Percentiles rank a stretch among this genome's conserved stretches.
These are phyloP conservation scores for Russula foetens DNA, from an alignment of 768 basidiomycete genomes.

Conservation along the genomic window DNA sequence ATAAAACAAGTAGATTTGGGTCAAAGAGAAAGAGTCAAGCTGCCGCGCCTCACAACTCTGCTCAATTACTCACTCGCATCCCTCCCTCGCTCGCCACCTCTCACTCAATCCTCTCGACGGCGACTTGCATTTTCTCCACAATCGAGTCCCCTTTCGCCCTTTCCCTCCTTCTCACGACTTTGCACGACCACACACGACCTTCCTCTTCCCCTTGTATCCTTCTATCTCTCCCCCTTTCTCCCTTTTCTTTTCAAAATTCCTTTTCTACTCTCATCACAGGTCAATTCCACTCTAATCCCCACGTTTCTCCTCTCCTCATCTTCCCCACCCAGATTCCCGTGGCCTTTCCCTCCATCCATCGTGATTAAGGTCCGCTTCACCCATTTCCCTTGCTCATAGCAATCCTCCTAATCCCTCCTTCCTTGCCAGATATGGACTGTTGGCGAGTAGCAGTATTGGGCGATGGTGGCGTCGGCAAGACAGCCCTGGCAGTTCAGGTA, in stretches of 20 bases:
- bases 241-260: conserved; percentile 11
- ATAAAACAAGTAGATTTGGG: not conserved
- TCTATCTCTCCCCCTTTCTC: not conserved
- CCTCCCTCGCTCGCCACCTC: not conserved
- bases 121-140: not conserved
- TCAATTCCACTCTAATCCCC: conserved; percentile 7
- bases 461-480: conserved; percentile 97
- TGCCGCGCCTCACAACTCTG: conserved; percentile 7
- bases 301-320: conserved; percentile 3
- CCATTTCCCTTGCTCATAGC: not conserved
- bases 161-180: conserved; percentile 25
- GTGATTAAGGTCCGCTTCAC: conserved; percentile 14
- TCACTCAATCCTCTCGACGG: not conserved
- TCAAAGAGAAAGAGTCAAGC: not conserved
- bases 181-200: conserved; percentile 20
- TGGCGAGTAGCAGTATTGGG: conserved; percentile 95
- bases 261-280: conserved; percentile 6
- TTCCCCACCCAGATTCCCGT: conserved; percentile 11
- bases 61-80: not conserved
- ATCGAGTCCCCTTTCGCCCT: conserved; percentile 17
- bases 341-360: conserved; percentile 9
- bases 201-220: conserved; percentile 3
- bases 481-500: conserved; percentile 91
- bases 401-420: conserved; percentile 4
- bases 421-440: conserved; percentile 63